Base-by-base conservation (phyloP, 2,329 filamentous ascomycete genomes). In the Fusarium dimerum region DNA sequence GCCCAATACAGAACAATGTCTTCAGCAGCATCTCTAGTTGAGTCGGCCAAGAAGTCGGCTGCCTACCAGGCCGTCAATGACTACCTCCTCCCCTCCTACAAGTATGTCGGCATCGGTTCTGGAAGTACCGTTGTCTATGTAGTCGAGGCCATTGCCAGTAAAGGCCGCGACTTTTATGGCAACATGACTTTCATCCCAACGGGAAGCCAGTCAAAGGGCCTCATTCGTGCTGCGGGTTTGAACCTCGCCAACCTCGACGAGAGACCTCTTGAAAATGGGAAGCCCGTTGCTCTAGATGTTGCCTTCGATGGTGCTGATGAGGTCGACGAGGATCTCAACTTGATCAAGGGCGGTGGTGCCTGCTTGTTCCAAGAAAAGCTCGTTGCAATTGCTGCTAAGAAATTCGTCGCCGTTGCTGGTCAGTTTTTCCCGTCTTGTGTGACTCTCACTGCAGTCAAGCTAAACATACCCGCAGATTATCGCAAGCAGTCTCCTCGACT, bases 301-400 rank as follows among this genome's bases (percentile, higher is more conserved):
- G 90, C 89, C 45, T 99, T 99, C 69, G 94, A 99, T 68, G 94
- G 94, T 48, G 94, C 94, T 5, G 94, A 99, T 70, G 94, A 99
- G 77, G 92, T 99, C 32, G 94, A 99, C 69, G 86, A 90, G 43
- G 89, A 95, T 47, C 76, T 99, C 54, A 99, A 97, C 74, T 91
- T 93, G 68, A 97, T 99, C 77, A 97, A 97, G 78, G 94, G 94
- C 49, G 94, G 94, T 45, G 94, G 94, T 52, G 94, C 92, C n/a
- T 99, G 94, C 73, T 76, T 97, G 51, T 96, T 96, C 77, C 94
- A 97, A 73, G 94, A 99, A 76, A 99, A 99, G 78, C 80, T 99
- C 36, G 92, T 99, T 5, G 92, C 92, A 6, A 84, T 90, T 54
- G 84, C 88, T 45, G 88, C 91, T 4, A 89, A 85, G 73, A 89